Base-by-base conservation (phyloP, 306 rosid genomes). In the Quercus alba region DNA sequence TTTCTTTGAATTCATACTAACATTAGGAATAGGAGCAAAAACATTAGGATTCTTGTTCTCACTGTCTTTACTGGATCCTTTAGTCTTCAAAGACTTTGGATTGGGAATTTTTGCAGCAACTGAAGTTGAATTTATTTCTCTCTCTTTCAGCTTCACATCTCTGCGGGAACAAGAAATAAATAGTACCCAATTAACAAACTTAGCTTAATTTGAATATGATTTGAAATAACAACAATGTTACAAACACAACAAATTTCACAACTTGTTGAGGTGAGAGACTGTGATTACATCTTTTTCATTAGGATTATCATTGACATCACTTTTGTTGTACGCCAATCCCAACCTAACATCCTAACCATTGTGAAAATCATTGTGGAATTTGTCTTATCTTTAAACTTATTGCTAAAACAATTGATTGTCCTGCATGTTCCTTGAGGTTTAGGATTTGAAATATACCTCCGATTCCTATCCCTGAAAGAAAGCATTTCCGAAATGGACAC, bases 21-120 rank as follows among this genome's bases (percentile, higher is more conserved):
- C 79, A 14, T 6, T 55, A 0, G 79, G 69, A 52, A 51, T 31
- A 54, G 72, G 63, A 23, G 67, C 78, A n/a, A 84, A 21, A 71
- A 76, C 38, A 80, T 90, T 90, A 46, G 90, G 92, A 78, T 85
- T 76, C 72, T 61, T 79, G 70, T 90, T 90, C 82, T 90, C 92
- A 69, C 18, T 73, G 25, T 85, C 85, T 69, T 79, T 83, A 51
- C 26, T 13, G 28, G 71, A 85, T 55, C 56, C 67, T 51, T 74
- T 52, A 4, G 69, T 33, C 35, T 76, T 76, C 57, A 54, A 82
- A 38, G 73, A 10, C 63, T 84, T 86, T 10, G 55, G 62, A 33
- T 70, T 17, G 6, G 30, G 71, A 58, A 77, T 35, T 56, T 46
- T 71, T 59, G 77, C 74, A 18, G 75, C 44, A 18, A 70, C 33